phyloP scores from a whole-genome alignment of 164 flowering plant genomes.

The Magnolia changhungtana region DNA sequence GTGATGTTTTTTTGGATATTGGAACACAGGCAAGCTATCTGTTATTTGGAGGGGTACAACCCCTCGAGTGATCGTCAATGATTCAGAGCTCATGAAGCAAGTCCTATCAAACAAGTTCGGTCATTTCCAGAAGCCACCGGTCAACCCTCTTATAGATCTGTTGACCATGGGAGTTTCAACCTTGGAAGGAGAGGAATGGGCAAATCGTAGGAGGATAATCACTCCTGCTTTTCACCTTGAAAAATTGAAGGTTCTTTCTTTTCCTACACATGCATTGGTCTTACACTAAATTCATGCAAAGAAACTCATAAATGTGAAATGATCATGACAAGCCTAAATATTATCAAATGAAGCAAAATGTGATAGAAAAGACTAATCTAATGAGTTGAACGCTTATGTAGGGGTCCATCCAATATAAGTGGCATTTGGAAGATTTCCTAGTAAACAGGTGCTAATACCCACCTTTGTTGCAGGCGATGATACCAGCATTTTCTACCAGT shows the following conservation, averaged over 20 bases:
- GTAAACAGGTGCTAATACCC: no score
- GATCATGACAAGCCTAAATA: background rate
- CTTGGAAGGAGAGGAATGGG: slow-evolving; percentile 28
- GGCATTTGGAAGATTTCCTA: no score
- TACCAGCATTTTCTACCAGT: slow-evolving; percentile 6
- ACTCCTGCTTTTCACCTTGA: slow-evolving; percentile 28
- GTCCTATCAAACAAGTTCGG: slow-evolving; percentile 14
- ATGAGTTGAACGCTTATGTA: no score
- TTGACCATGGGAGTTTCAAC: slow-evolving; percentile 11
- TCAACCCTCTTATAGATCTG: background rate
- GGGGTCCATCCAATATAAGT: no score
- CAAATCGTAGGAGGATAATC: slow-evolving; percentile 23
- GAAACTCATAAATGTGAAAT: no score
- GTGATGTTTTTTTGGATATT: background rate
- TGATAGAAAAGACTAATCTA: background rate
- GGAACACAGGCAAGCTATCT: slow-evolving; percentile 6
- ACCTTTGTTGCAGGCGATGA: background rate
- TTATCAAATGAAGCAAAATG: background rate
- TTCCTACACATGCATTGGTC: background rate
- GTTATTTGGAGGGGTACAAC: slow-evolving; percentile 11
- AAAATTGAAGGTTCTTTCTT: slow-evolving; percentile 25
- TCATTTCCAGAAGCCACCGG: slow-evolving; percentile 8
- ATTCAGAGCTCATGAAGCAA: slow-evolving; percentile 14
- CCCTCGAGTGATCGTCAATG: slow-evolving; percentile 12
- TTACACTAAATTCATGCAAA: background rate